A percentile compares a stretch with the other conserved stretches of the same genome.
Conservation (phyloP, 169 alveolate species). For the Eimeria tenella region DNA sequence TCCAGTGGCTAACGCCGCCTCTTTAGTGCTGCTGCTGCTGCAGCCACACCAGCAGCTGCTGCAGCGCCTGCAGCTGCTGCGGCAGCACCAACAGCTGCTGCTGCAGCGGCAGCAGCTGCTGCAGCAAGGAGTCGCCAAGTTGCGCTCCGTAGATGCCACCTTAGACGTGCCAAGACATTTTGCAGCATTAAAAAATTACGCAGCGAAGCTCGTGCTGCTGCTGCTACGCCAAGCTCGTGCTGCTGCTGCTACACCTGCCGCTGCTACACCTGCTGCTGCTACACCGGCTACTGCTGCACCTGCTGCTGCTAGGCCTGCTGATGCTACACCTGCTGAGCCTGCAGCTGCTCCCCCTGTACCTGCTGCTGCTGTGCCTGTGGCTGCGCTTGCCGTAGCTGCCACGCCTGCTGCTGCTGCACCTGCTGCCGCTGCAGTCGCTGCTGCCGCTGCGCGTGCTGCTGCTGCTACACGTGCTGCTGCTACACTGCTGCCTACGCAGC, state of each 20-base stretch:
- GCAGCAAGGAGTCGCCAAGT: neutral
- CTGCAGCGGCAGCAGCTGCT: conserved; percentile 11
- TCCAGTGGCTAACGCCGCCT: too few species aligned
- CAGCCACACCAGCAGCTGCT: neutral
- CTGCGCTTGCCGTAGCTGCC: neutral
- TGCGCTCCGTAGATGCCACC: too few species aligned
- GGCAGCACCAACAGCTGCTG: neutral
- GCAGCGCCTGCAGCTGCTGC: neutral
- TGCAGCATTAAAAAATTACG: too few species aligned
- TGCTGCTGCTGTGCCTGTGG: neutral
- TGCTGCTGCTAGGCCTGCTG: neutral
- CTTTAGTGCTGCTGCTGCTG: neutral
- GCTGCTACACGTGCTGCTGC: neutral
- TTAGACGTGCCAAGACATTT: too few species aligned
- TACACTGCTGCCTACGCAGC: neutral
- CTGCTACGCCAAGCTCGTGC: too few species aligned
- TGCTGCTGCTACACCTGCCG: too few species aligned
- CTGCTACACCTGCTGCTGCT: too few species aligned
- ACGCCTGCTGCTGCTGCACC: neutral
- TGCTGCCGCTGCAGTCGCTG: neutral
- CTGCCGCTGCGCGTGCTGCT: neutral
- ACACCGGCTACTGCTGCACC: neutral
- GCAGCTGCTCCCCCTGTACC: neutral
- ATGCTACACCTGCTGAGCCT: neutral
- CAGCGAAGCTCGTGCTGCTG: too few species aligned